Evolutionary conservation across 2,329 filamentous ascomycete genomes (phyloP), one percentile per base, ranked within the genome.

Genomic region (Cordyceps fumosorosea): DNA sequence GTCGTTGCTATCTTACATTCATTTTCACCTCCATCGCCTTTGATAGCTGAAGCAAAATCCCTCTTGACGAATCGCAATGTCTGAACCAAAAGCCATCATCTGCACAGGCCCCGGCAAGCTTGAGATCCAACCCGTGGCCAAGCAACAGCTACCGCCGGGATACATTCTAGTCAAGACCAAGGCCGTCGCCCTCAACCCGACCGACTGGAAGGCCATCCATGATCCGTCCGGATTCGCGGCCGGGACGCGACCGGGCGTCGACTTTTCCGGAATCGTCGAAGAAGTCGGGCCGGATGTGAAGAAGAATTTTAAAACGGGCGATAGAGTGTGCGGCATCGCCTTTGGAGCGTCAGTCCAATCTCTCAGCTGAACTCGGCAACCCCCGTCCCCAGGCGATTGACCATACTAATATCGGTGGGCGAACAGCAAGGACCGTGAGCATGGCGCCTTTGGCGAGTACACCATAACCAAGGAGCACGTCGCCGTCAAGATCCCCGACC

Each of bases 181-280:
- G n/a, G 72, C 74, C 7, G 70, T 74, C 7, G 74, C 65, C 24
- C 57, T 76, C 47, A 76, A 76, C 54, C 75, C 73, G 0, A 70
- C 70, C 0, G 74, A 76, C 62, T 74, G 68, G 68, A 73, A 75
- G 65, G 66, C 65, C 55, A 64, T 75, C 56, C 61, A 71, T n/a
- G 24, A 20, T 69, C 69, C 18, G 26, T 63, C 42, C 65, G 66
- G 26, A 56, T 73, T 42, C 79, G 79, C n/a, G 78, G 75, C 14
- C 5, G 60, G 53, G 5, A 62, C 52, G 8, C 53, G 51, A 11
- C 44, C 34, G 4, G 60, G 60, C 18, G 42, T 56, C 59, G 80
- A 82, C 67, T 82, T 76, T 60, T 74, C 76, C 32, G 80, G 81
- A 45, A 67, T 77, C 16, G 75, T 83, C 2, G 75, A 79, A 44